A percentile compares a stretch with the other conserved stretches of the same genome.
Conservation (phyloP, 768 basidiomycete species). For the Candolleomyces eurysporus region DNA sequence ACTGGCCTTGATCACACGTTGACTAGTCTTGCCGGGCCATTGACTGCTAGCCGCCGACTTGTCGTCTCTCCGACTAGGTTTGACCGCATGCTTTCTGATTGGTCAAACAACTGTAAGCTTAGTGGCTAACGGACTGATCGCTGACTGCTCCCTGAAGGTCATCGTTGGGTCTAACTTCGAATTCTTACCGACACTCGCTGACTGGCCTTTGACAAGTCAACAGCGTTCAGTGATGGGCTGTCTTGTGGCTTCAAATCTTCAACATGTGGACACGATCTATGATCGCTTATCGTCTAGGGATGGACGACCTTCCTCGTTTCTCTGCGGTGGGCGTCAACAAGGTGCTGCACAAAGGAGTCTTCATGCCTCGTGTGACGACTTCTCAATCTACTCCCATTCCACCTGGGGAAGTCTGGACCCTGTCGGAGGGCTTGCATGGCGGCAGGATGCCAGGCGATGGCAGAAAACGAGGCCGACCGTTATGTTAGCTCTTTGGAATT, state of each 20-base stretch:
- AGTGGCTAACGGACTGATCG: too few species aligned
- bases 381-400: slow-evolving; percentile 77
- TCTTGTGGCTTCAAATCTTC: slow-evolving; percentile 89
- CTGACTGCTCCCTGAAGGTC: slow-evolving; percentile 25
- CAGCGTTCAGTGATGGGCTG: slow-evolving; percentile 79
- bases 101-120: too few species aligned
- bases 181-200: slow-evolving; percentile 94
- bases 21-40: too few species aligned
- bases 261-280: slow-evolving; percentile 93
- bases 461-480: slow-evolving; percentile 16
- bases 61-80: too few species aligned
- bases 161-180: slow-evolving; percentile 83
- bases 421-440: slow-evolving; percentile 56
- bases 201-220: slow-evolving; percentile 70
- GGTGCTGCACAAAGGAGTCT: slow-evolving; percentile 92
- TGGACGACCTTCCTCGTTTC: slow-evolving; percentile 97
- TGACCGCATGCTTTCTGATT: too few species aligned
- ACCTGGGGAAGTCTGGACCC: slow-evolving; percentile 87
- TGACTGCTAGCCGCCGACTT: too few species aligned
- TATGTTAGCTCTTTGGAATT: slow-evolving; percentile 33
- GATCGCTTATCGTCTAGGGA: slow-evolving; percentile 90
- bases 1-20: too few species aligned
- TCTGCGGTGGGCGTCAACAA: slow-evolving; percentile 92
- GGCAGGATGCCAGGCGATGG: slow-evolving; percentile 62
- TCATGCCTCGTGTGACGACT: slow-evolving; percentile 93